These are phyloP conservation scores for Tylopilus sp. DNA, from an alignment of 1,284 basidiomycete species.

Conservation along the genomic window DNA sequence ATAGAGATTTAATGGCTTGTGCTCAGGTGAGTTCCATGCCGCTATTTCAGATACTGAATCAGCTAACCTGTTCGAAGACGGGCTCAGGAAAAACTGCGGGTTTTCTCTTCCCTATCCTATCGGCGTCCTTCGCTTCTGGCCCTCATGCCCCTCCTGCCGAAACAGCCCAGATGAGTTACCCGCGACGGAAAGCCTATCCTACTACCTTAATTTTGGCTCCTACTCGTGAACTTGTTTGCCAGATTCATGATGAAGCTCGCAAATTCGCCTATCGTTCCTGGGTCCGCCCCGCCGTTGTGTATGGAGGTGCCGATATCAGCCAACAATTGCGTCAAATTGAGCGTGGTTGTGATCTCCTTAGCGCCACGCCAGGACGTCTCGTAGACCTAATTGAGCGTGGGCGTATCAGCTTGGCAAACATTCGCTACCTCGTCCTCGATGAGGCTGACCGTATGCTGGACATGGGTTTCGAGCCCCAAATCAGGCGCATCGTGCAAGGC, in stretches of 20 bases:
- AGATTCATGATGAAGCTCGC: constrained; percentile 98
- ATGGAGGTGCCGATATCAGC: constrained; percentile 98
- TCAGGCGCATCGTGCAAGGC: constrained; percentile 94
- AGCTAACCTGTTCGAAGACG: constrained; percentile 52
- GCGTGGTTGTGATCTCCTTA: constrained; percentile 94
- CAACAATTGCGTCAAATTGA: constrained; percentile 92
- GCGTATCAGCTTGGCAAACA: constrained; percentile 92
- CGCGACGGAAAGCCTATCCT: constrained; percentile 89
- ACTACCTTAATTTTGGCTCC: constrained; percentile 95
- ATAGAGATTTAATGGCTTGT: constrained; percentile 97
- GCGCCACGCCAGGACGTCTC: constrained; percentile 97
- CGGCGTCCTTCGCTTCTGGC: constrained; percentile 84
- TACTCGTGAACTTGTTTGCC: constrained; percentile 96
- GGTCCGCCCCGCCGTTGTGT: constrained; percentile 98
- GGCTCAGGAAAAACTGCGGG: constrained; percentile 99
- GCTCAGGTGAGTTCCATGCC: constrained; percentile 64
- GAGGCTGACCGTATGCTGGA: constrained; percentile 99
- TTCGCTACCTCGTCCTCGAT: constrained; percentile 97
- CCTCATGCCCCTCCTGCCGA: constrained; percentile 67
- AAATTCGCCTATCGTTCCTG: constrained; percentile 99
- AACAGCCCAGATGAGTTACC: constrained; percentile 48
- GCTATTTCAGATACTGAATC: neutral
- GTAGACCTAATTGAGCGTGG: constrained; percentile 98
- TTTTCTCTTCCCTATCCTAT: constrained; percentile 99
- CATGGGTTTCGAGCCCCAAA: constrained; percentile 99